These are phyloP conservation scores for Metschnikowia continentalis DNA, from an alignment of 805 yeast species.

Conservation along the genomic window DNA sequence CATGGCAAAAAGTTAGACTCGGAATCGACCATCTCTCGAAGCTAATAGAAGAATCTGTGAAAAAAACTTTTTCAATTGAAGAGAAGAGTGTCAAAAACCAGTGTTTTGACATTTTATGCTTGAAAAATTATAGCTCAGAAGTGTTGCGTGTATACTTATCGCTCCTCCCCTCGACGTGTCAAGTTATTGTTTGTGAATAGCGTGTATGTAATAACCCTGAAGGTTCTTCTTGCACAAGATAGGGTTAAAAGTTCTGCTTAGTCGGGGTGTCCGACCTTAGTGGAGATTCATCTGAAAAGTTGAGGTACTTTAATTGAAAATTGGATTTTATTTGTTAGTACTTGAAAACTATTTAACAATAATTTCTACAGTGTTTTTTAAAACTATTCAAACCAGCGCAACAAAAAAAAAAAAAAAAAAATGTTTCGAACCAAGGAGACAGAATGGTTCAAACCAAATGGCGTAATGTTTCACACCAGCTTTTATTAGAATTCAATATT, in stretches of 20 bases:
- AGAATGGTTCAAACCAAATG: too few relatives aligned
- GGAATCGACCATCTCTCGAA: slow-evolving; percentile 39
- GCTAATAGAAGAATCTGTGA: slow-evolving; percentile 19
- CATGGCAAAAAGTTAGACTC: slow-evolving; percentile 69
- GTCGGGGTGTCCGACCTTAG: neutral
- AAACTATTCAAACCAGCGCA: too few relatives aligned
- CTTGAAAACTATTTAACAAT: too few relatives aligned
- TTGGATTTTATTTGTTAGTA: too few relatives aligned
- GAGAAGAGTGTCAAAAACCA: slow-evolving; percentile 37
- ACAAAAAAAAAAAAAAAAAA: too few relatives aligned
- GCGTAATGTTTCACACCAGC: too few relatives aligned
- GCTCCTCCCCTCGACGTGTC: neutral
- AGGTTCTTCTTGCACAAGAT: neutral
- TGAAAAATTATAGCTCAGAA: slow-evolving; percentile 34
- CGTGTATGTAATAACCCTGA: neutral
- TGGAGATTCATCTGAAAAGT: neutral
- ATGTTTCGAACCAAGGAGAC: too few relatives aligned
- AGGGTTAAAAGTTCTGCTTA: neutral
- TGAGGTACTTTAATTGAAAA: too few relatives aligned
- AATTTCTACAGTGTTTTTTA: too few relatives aligned
- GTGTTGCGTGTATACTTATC: slow-evolving; percentile 7
- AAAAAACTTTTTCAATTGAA: slow-evolving; percentile 24
- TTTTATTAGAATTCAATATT: too few relatives aligned
- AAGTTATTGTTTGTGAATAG: neutral
- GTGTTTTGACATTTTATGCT: slow-evolving; percentile 53